Evolutionary conservation across 345 rosid species (phyloP).

Genomic region (Eucalyptus sideroxylon): DNA sequence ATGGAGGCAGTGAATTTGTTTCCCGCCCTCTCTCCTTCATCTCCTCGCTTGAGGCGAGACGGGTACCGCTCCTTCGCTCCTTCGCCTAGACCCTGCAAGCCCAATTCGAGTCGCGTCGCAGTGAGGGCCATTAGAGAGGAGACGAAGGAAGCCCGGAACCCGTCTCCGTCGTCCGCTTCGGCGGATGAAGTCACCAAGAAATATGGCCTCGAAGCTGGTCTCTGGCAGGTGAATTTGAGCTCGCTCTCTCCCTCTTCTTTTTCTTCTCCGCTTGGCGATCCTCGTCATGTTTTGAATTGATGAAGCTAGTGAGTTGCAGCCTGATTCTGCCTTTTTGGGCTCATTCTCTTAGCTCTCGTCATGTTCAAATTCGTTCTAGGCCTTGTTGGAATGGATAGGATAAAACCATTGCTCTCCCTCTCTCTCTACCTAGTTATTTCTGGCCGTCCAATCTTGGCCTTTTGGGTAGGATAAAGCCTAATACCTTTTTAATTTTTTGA

Average conservation of each 20-base stretch:
- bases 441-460: neutral
- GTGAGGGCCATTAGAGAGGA: slow-evolving; percentile 54
- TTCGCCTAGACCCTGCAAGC: slow-evolving; percentile 2
- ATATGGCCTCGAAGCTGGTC: slow-evolving; percentile 88
- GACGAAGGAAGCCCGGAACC: slow-evolving; percentile 24
- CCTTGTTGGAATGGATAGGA: neutral
- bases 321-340: neutral
- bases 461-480: neutral
- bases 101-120: slow-evolving; percentile 12
- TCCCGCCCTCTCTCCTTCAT: neutral
- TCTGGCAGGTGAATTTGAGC: slow-evolving; percentile 60
- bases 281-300: neutral
- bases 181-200: slow-evolving; percentile 70
- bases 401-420: neutral
- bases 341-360: neutral
- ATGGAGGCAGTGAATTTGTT: neutral
- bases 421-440: neutral
- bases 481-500: neutral
- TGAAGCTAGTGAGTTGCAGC: neutral
- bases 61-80: slow-evolving; percentile 3
- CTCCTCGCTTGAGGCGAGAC: slow-evolving; percentile 1
- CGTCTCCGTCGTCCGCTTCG: slow-evolving; percentile 30
- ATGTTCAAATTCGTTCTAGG: neutral
- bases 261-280: neutral
- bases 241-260: neutral